Evolutionary conservation across 345 rosid genomes (phyloP).

Genomic region (Mallotus nudiflorus): DNA sequence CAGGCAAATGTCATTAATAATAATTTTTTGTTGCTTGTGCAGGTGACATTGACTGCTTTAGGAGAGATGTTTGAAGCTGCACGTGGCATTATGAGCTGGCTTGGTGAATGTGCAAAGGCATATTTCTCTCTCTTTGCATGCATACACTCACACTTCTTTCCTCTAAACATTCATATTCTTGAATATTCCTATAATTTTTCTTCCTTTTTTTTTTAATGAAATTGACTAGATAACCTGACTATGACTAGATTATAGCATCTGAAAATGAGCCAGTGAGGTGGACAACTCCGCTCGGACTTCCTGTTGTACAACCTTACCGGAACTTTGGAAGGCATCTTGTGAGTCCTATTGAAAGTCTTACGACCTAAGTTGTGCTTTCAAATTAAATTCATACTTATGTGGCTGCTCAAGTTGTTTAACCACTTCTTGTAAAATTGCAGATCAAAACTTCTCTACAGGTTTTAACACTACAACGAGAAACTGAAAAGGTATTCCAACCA

Average conservation of each 20-base stretch:
- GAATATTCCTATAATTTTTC: too few relatives aligned
- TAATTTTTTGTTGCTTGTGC: slow-evolving; percentile 27
- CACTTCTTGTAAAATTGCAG: slow-evolving; percentile 44
- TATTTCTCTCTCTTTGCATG: slow-evolving; percentile 9
- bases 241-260: slow-evolving; percentile 73
- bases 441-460: slow-evolving; percentile 92
- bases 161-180: background rate
- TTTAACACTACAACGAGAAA: slow-evolving; percentile 78
- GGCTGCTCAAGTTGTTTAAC: slow-evolving; percentile 15
- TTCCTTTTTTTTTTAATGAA: background rate
- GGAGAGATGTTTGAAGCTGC: slow-evolving; percentile 99
- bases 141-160: background rate
- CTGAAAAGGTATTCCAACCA: slow-evolving; percentile 66
- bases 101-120: slow-evolving; percentile 98
- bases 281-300: slow-evolving; percentile 97
- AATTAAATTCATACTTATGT: slow-evolving; percentile 6
- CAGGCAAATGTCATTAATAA: slow-evolving; percentile 9
- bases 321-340: slow-evolving; percentile 70
- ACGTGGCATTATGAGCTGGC: slow-evolving; percentile 89
- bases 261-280: slow-evolving; percentile 89
- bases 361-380: background rate
- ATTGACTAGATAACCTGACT: slow-evolving; percentile 15
- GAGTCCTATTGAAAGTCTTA: slow-evolving; percentile 33
- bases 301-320: slow-evolving; percentile 97
- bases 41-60: slow-evolving; percentile 85